Evolutionary conservation across 345 rosid genomes (phyloP), one percentile per base, ranked within the genome.

Genomic region (Clausena lansium): DNA sequence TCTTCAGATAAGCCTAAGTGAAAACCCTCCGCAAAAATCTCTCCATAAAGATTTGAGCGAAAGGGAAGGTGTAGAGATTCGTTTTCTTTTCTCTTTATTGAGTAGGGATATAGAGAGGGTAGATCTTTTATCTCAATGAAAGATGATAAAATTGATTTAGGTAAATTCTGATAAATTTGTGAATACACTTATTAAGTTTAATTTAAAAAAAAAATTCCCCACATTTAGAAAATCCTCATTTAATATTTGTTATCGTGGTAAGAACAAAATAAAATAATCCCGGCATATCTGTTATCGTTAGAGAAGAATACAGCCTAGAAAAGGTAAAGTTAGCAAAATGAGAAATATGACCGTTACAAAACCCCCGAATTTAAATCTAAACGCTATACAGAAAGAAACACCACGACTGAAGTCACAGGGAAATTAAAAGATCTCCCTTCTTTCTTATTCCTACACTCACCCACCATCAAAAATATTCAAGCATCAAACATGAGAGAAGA

Each of bases 291-390:
- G 88, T 83, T 81, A 78, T 78, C 74, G 88, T 88, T 87, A 69
- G 77, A 25, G 54, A n/a, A 78, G 19, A 76, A 35, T 62, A 57
- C 14, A 38, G 70, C 45, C 68, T 67, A 61, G 63, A 39, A 85
- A 45, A 25, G 59, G 62, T 1, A 35, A 17, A 9, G 66, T 39
- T 41, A 65, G 33, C 7, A 0, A 20, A 36, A 27, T 41, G 35
- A 50, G 32, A 71, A 72, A 85, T 81, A 57, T 79, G 89, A 89
- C 94, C 97, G 97, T 92, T 92, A 84, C 87, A 70, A 38, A 55
- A 7, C 67, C 20, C 47, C 35, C n/a, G 5, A 70, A 76, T 84
- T 84, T 75, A 76, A 82, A 79, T 77, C 47, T 76, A 45, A 45
- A 45, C 50, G 50, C 17, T 13, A 65, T 10, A 22, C 39, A 68